Evolutionary conservation across 257 asterid species (phyloP).

Genomic region (Coffea canephora): DNA sequence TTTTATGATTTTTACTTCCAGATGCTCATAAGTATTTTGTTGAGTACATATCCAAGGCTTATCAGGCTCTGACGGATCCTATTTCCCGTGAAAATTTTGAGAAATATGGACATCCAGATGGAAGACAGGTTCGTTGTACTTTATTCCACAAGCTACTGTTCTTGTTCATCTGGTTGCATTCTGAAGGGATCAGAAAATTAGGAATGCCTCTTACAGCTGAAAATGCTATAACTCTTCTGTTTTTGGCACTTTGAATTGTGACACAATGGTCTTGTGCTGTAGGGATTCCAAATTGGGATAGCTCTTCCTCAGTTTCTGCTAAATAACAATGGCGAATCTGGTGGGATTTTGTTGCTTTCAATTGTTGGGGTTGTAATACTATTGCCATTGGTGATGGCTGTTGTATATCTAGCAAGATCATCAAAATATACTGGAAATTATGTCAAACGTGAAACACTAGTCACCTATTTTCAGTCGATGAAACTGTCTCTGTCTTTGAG

Average conservation of each 20-base stretch:
- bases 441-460: slow-evolving; percentile 75
- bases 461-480: slow-evolving; percentile 70
- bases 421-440: slow-evolving; percentile 68
- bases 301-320: slow-evolving; percentile 94
- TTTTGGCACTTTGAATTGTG: not conserved
- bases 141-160: slow-evolving; percentile 4
- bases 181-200: not conserved
- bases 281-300: slow-evolving; percentile 95
- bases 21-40: slow-evolving; percentile 87
- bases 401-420: slow-evolving; percentile 69
- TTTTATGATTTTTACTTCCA: slow-evolving; percentile 35
- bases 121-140: slow-evolving; percentile 72
- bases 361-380: slow-evolving; percentile 70
- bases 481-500: slow-evolving; percentile 86
- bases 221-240: not conserved
- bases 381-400: slow-evolving; percentile 77
- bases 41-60: slow-evolving; percentile 88
- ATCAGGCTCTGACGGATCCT: slow-evolving; percentile 97
- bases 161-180: slow-evolving; percentile 13
- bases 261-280: slow-evolving; percentile 22
- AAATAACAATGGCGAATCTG: slow-evolving; percentile 63
- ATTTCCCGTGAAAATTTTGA: slow-evolving; percentile 87
- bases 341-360: slow-evolving; percentile 66
- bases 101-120: slow-evolving; percentile 98
- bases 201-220: not conserved